Evolutionary conservation across 306 rosid species (phyloP), one percentile per base, ranked within the genome.

Genomic region (Corylus americana): DNA sequence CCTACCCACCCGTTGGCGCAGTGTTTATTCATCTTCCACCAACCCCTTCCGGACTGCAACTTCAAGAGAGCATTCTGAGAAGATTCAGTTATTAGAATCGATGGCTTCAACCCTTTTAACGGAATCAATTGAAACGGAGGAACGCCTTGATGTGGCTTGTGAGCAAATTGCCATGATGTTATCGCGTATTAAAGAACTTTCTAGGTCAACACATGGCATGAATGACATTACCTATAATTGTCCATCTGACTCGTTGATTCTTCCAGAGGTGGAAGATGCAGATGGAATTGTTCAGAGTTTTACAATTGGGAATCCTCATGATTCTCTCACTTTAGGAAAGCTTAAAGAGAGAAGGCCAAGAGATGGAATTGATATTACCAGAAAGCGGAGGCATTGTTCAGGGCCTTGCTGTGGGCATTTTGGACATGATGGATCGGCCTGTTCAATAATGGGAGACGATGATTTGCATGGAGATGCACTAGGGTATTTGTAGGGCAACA

Each of bases 101-200:
- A 80, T 90, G 91, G 86, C 81, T 81, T 88, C 93, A 20, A 75
- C 86, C 7, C 89, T 93, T 54, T 49, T 90, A 37, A 72, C 90
- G 61, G 93, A 91, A 83, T 90, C 98, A 71, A 75, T 88, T 10
- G 93, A 93, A 85, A 87, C 94, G 2, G 97, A 91, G 61, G 93
- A 93, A 47, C 90, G 93, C 47, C 92, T 93, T 25, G 88, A 87
- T 77, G 86, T 81, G 71, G 93, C 94, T 29, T 90, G 92, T 31
- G 93, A 90, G 75, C 93, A 93, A 82, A 82, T 93, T 78, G 67
- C 94, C 35, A 69, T 83, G 86, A 97, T 37, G 14, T 71, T 93
- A 59, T 87, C 94, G 0, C 94, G 87, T 18, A 49, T 90, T 79
- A 93, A 90, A 82, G 87, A 83, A 72, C 91, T 93, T 83, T 91